Conservation (phyloP, 140 eudicot species). For the Ambrosia hybrid region DNA sequence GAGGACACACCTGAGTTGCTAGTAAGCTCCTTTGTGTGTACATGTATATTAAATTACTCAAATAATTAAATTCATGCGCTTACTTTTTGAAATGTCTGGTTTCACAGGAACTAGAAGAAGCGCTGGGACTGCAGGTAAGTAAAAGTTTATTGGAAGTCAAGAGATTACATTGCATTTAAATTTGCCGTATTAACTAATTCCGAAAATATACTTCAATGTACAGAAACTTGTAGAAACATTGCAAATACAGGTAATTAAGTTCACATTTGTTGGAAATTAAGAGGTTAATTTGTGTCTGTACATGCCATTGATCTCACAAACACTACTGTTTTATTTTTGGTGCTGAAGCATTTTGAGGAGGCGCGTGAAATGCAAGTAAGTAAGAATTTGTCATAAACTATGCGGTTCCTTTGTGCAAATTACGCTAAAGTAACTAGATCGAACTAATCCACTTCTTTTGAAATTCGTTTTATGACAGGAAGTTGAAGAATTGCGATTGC, state of each 20-base stretch:
- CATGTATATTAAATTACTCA: too few relatives aligned
- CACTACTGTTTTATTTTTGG: not conserved
- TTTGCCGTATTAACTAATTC: too few relatives aligned
- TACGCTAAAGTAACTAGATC: too few relatives aligned
- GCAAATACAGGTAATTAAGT: not conserved
- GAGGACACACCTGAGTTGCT: too few relatives aligned
- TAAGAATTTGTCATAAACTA: not conserved
- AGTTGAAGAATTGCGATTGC: too few relatives aligned
- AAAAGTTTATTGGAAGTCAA: not conserved
- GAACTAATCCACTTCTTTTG: too few relatives aligned
- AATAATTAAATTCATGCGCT: too few relatives aligned
- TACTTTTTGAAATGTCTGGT: not conserved
- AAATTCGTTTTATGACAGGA: too few relatives aligned
- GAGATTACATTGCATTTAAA: not conserved
- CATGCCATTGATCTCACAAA: not conserved
- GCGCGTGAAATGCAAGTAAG: too few relatives aligned
- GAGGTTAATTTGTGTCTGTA: not conserved
- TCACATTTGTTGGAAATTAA: not conserved
- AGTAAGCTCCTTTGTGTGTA: too few relatives aligned
- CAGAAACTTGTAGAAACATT: not conserved
- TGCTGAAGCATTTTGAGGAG: too few relatives aligned
- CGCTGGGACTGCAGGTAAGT: slow-evolving; percentile 7
- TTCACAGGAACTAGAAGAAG: slow-evolving; percentile 16
- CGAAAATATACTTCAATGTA: not conserved
- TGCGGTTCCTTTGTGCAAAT: too few relatives aligned